Conservation (phyloP, 2,329 filamentous ascomycete species). For the Daldinia eschscholtzii region DNA sequence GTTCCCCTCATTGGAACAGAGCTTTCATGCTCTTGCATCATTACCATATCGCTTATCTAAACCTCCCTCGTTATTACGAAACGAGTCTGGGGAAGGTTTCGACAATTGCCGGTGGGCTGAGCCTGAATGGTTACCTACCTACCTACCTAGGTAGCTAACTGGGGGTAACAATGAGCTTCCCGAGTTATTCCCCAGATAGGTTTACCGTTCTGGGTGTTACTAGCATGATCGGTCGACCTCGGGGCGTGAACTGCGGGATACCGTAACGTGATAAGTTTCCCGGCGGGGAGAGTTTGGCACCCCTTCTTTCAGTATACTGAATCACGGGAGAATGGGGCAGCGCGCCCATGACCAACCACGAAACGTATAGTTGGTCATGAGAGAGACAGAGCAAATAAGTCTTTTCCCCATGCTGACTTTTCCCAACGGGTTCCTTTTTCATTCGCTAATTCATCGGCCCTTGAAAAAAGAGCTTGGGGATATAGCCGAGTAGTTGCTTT, state of each 20-base stretch:
- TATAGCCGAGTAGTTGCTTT: constrained; percentile 18
- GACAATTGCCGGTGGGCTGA: constrained; percentile 26
- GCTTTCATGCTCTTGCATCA: constrained; percentile 17
- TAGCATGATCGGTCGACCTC: constrained; percentile 19
- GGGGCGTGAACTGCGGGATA: constrained; percentile 14
- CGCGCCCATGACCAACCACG: constrained; percentile 25
- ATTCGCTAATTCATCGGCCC: constrained; percentile 21
- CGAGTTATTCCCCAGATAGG: constrained; percentile 19
- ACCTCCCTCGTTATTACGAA: background rate
- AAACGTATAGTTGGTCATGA: constrained; percentile 22
- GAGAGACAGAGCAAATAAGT: background rate
- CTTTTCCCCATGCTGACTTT: constrained; percentile 27
- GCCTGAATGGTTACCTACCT: constrained; percentile 10
- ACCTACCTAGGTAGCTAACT: background rate
- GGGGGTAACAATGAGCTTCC: background rate
- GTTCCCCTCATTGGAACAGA: constrained; percentile 22
- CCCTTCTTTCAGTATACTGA: constrained; percentile 14
- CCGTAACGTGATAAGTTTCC: constrained; percentile 9
- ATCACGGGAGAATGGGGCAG: constrained; percentile 9
- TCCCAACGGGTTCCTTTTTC: constrained; percentile 9
- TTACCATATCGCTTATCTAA: constrained; percentile 8
- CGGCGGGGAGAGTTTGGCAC: constrained; percentile 16
- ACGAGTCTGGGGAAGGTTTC: background rate
- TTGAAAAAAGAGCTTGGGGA: constrained; percentile 10
- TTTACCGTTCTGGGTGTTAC: constrained; percentile 14